These are phyloP conservation scores for Polymyxa betae DNA, from an alignment of 208 protist species.

Conservation along the genomic window DNA sequence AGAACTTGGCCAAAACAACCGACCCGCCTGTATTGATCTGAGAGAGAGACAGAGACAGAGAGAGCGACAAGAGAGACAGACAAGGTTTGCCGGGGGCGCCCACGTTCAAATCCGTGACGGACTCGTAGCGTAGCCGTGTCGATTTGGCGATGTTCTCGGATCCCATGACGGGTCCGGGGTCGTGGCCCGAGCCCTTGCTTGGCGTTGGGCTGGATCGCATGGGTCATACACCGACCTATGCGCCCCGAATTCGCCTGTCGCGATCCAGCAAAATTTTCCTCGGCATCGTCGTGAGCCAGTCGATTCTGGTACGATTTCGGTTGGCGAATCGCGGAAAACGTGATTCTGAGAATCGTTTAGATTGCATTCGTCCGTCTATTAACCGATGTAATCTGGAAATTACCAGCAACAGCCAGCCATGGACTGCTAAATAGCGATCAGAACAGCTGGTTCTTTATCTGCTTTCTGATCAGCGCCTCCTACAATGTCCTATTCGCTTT, in stretches of 20 bases:
- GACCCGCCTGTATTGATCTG: too few relatives aligned
- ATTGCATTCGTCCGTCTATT: not conserved
- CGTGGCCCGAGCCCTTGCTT: constrained; percentile 24
- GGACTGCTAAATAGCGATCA: not conserved
- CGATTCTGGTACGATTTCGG: not conserved
- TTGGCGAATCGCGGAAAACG: not conserved
- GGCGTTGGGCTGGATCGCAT: not conserved
- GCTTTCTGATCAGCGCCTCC: constrained; percentile 8
- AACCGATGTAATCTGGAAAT: constrained; percentile 40
- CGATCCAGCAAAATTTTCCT: not conserved
- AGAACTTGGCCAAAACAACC: too few relatives aligned
- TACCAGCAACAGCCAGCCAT: not conserved
- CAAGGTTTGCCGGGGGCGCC: too few relatives aligned
- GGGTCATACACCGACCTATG: not conserved
- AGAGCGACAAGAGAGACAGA: too few relatives aligned
- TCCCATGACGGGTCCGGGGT: not conserved
- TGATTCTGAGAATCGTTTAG: not conserved
- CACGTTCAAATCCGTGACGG: too few relatives aligned
- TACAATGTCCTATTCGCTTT: constrained; percentile 49
- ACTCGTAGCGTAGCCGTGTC: too few relatives aligned
- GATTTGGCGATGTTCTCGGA: not conserved
- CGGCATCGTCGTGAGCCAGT: not conserved
- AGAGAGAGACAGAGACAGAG: too few relatives aligned
- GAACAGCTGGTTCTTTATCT: constrained; percentile 47
- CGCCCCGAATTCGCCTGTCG: not conserved